phyloP scores from a whole-genome alignment of 768 basidiomycete genomes.

The Collybia sordida region DNA sequence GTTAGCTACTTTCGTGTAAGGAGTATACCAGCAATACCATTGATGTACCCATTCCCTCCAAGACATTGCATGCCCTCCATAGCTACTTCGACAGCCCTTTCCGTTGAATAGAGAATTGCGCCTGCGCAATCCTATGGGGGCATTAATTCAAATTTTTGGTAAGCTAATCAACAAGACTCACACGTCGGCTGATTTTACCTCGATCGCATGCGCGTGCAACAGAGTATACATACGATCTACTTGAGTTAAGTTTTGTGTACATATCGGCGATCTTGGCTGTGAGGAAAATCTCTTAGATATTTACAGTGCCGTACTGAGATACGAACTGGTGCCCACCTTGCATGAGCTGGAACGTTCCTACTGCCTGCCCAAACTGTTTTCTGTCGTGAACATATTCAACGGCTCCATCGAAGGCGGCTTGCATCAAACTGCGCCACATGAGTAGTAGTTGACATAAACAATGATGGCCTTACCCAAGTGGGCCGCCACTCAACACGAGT shows the following conservation, averaged over 20 bases:
- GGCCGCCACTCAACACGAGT: constrained; percentile 89
- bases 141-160: background rate
- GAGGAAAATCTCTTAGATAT: constrained; percentile 4
- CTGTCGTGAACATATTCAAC: constrained; percentile 91
- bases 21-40: constrained; percentile 47
- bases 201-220: constrained; percentile 88
- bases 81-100: constrained; percentile 88
- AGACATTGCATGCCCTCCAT: constrained; percentile 92
- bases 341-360: constrained; percentile 94
- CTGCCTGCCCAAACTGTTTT: constrained; percentile 84
- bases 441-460: constrained; percentile 4
- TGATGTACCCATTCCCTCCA: constrained; percentile 95
- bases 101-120: constrained; percentile 90
- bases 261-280: constrained; percentile 85
- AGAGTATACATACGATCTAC: constrained; percentile 89
- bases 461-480: constrained; percentile 63
- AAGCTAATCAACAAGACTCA: constrained; percentile 33
- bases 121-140: constrained; percentile 84
- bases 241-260: constrained; percentile 91
- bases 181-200: constrained; percentile 74
- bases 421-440: constrained; percentile 66
- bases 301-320: constrained; percentile 11
- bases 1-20: background rate
- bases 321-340: constrained; percentile 59
- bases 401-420: constrained; percentile 87